phyloP scores from a whole-genome alignment of 1,284 basidiomycete species.

The Athelia psychrophila region DNA sequence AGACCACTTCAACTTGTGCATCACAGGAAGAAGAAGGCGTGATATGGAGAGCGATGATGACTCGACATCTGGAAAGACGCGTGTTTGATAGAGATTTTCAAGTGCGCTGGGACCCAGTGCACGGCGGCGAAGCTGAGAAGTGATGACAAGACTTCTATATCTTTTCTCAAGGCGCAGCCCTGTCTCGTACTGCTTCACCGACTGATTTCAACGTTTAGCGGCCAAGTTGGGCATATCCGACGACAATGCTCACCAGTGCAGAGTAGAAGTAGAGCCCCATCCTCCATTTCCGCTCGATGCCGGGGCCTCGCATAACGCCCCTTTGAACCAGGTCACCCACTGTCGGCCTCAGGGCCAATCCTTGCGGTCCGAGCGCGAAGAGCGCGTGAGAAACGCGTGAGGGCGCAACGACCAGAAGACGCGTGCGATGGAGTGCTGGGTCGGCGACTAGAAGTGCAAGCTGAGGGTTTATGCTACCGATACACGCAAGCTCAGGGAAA shows the following conservation, averaged over 20 bases:
- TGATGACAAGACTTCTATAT: conserved; percentile 45
- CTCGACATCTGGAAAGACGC: conserved; percentile 52
- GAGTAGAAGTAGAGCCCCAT: conserved; percentile 64
- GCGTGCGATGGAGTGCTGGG: conserved; percentile 56
- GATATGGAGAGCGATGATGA: conserved; percentile 45
- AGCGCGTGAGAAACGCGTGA: conserved; percentile 64
- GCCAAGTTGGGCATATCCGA: conserved; percentile 1
- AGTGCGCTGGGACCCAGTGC: conserved; percentile 24
- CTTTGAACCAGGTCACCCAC: conserved; percentile 63
- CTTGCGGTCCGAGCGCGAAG: conserved; percentile 52
- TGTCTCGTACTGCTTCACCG: conserved; percentile 57
- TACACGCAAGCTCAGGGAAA: conserved; percentile 58
- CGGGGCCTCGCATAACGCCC: conserved; percentile 63
- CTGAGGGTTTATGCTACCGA: conserved; percentile 43
- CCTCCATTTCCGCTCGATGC: conserved; percentile 61
- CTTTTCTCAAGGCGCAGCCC: conserved; percentile 45
- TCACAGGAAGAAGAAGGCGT: conserved; percentile 50
- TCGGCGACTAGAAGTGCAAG: conserved; percentile 53
- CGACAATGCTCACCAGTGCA: conserved; percentile 21
- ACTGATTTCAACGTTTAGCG: conserved; percentile 31
- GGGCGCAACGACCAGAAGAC: conserved; percentile 58
- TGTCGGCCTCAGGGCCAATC: conserved; percentile 57
- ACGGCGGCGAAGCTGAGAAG: conserved; percentile 42
- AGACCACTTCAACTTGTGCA: conserved; percentile 57
- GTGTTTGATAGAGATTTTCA: conserved; percentile 37